Evolutionary conservation across 805 yeast species (phyloP).

Genomic region (Yamadazyma nakazawae): DNA sequence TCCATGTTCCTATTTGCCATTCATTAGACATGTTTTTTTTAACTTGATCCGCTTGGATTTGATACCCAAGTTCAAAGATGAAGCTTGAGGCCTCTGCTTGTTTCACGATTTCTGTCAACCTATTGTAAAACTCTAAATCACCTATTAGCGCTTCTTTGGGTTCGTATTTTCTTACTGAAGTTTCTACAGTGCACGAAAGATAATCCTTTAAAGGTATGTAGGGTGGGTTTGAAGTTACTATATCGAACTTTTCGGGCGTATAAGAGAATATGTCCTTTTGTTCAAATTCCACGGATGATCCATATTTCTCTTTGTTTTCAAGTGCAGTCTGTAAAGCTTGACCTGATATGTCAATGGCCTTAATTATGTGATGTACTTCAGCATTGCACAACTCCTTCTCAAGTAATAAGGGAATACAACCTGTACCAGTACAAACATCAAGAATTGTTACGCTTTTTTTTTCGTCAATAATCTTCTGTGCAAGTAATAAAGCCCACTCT

Average conservation of each 20-base stretch:
- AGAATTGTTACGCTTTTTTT: constrained; percentile 27
- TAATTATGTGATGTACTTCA: constrained; percentile 16
- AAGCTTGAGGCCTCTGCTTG: constrained; percentile 50
- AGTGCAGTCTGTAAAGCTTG: constrained; percentile 51
- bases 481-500: constrained; percentile 67
- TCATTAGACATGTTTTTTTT: constrained; percentile 15
- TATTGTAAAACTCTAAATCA: constrained; percentile 63
- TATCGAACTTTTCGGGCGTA: constrained; percentile 29
- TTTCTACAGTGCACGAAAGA: constrained; percentile 46
- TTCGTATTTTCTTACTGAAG: constrained; percentile 69
- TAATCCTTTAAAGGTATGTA: constrained; percentile 59
- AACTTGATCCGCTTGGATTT: constrained; percentile 51
- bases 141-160: constrained; percentile 82
- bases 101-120: constrained; percentile 46
- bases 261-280: constrained; percentile 7
- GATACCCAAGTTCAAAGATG: constrained; percentile 74
- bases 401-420: constrained; percentile 71
- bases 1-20: constrained; percentile 51
- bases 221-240: constrained; percentile 89
- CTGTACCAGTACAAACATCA: constrained; percentile 87
- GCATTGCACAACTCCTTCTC: constrained; percentile 17
- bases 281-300: constrained; percentile 5
- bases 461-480: constrained; percentile 9
- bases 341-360: constrained; percentile 56
- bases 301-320: constrained; percentile 33